These are phyloP conservation scores for Leccinum pachyderme DNA, from an alignment of 1,284 basidiomycete species.

Conservation along the genomic window DNA sequence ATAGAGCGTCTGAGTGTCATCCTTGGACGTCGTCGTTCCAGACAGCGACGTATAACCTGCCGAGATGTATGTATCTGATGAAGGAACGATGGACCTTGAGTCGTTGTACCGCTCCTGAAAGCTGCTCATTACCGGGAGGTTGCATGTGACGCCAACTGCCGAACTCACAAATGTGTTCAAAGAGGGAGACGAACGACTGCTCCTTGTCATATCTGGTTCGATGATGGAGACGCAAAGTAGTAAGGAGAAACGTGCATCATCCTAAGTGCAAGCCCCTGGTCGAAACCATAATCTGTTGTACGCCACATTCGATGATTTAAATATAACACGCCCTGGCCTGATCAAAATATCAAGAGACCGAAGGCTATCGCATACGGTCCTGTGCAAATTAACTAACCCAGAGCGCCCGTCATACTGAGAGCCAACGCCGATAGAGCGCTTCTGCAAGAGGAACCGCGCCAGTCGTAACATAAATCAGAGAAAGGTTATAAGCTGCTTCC, in stretches of 20 bases:
- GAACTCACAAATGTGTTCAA: slow-evolving; percentile 17
- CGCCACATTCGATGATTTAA: slow-evolving; percentile 10
- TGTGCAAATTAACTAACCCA: background rate
- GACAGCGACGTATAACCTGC: slow-evolving; percentile 28
- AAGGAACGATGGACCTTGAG: slow-evolving; percentile 23
- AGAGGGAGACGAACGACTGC: slow-evolving; percentile 13
- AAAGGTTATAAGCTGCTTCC: slow-evolving; percentile 88
- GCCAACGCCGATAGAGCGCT: slow-evolving; percentile 64
- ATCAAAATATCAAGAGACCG: slow-evolving; percentile 6
- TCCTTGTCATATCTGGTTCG: slow-evolving; percentile 13
- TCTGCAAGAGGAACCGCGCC: slow-evolving; percentile 70
- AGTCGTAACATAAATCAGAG: slow-evolving; percentile 76
- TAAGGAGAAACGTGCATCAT: background rate
- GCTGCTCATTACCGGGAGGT: background rate
- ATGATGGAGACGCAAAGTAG: background rate
- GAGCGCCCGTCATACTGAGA: slow-evolving; percentile 48
- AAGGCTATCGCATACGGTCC: background rate
- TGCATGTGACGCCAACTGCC: background rate
- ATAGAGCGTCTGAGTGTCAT: slow-evolving; percentile 26
- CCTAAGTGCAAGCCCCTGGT: slow-evolving; percentile 6
- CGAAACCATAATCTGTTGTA: slow-evolving; percentile 10
- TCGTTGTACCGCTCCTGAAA: slow-evolving; percentile 16
- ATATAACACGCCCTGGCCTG: background rate
- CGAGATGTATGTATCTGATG: slow-evolving; percentile 27
- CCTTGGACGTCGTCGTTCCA: slow-evolving; percentile 33